Percentiles rank a stretch among this genome's conserved stretches.
Conservation (phyloP, 2,329 filamentous ascomycete species). For the Penicillium digitatum region DNA sequence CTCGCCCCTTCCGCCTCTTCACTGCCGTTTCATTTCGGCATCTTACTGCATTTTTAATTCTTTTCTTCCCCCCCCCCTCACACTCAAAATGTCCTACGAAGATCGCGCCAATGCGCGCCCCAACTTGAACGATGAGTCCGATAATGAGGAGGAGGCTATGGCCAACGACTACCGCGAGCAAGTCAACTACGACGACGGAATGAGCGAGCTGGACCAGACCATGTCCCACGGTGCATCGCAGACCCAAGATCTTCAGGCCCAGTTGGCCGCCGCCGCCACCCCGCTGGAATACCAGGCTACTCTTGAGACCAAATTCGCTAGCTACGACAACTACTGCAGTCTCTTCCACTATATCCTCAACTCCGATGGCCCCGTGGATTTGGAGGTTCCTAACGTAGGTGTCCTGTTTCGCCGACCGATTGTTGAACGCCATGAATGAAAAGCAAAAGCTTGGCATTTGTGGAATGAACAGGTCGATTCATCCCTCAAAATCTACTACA, state of each 20-base stretch:
- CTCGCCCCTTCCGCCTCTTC: conserved; percentile 15
- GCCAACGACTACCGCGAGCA: conserved; percentile 96
- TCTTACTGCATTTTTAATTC: conserved; percentile 9
- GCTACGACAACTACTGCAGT: conserved; percentile 99
- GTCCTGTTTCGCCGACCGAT: conserved; percentile 8
- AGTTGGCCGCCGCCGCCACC: conserved; percentile 85
- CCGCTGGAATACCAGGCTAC: conserved; percentile 94
- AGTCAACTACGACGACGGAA: conserved; percentile 85
- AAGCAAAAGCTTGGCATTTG: conserved; percentile 13
- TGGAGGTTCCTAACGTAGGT: conserved; percentile 92
- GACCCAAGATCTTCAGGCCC: conserved; percentile 87
- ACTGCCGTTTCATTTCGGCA: conserved; percentile 21
- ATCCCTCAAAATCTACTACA: background rate
- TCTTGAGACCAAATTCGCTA: conserved; percentile 94
- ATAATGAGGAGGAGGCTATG: conserved; percentile 92
- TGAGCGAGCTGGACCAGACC: conserved; percentile 75
- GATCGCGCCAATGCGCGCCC: conserved; percentile 43
- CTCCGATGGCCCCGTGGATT: conserved; percentile 95
- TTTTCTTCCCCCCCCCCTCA: conserved; percentile 12
- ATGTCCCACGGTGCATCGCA: conserved; percentile 67
- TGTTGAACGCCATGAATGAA: conserved; percentile 14
- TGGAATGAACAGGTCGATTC: background rate
- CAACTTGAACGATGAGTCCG: conserved; percentile 70
- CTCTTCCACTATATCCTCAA: conserved; percentile 99
- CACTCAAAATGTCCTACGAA: conserved; percentile 44